These are phyloP conservation scores for Apophysomyces elegans DNA, from an alignment of 371 early-diverging fungal genomes.

Conservation along the genomic window DNA sequence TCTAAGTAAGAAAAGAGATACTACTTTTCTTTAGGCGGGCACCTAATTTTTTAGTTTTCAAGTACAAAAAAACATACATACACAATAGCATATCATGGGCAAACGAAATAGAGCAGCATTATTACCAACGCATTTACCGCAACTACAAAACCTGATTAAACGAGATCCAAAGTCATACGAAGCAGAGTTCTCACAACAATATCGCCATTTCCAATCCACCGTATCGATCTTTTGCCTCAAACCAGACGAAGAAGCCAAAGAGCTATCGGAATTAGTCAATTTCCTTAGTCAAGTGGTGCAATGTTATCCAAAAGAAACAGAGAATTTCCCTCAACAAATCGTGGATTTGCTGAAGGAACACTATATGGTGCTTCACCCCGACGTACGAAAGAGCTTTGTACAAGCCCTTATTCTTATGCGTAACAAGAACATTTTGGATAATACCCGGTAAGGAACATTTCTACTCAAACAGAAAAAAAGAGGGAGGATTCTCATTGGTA, in stretches of 20 bases:
- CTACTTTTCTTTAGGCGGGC: too few species aligned
- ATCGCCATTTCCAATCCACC: slow-evolving; percentile 87
- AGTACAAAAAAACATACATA: background rate
- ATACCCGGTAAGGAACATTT: slow-evolving; percentile 46
- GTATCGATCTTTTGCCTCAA: slow-evolving; percentile 87
- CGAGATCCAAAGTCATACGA: slow-evolving; percentile 91
- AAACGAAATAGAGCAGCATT: slow-evolving; percentile 72
- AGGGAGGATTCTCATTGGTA: slow-evolving; percentile 8
- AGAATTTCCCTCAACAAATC: slow-evolving; percentile 80
- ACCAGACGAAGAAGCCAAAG: slow-evolving; percentile 82
- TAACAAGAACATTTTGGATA: slow-evolving; percentile 78
- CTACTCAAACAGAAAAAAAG: background rate
- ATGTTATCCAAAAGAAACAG: slow-evolving; percentile 84
- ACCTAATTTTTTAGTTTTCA: too few species aligned
- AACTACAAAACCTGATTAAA: slow-evolving; percentile 96
- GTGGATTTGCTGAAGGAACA: slow-evolving; percentile 81
- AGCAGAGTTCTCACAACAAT: slow-evolving; percentile 94
- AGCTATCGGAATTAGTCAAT: slow-evolving; percentile 84
- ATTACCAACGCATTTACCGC: slow-evolving; percentile 88
- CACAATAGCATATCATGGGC: slow-evolving; percentile 48
- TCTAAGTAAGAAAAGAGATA: too few species aligned
- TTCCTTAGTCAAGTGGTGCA: slow-evolving; percentile 86
- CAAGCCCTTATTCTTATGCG: slow-evolving; percentile 90
- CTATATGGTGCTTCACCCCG: slow-evolving; percentile 78
- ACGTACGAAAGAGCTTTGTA: slow-evolving; percentile 86